Evolutionary conservation across 495 filamentous ascomycete species (phyloP).

Genomic region (Collariella sp.): DNA sequence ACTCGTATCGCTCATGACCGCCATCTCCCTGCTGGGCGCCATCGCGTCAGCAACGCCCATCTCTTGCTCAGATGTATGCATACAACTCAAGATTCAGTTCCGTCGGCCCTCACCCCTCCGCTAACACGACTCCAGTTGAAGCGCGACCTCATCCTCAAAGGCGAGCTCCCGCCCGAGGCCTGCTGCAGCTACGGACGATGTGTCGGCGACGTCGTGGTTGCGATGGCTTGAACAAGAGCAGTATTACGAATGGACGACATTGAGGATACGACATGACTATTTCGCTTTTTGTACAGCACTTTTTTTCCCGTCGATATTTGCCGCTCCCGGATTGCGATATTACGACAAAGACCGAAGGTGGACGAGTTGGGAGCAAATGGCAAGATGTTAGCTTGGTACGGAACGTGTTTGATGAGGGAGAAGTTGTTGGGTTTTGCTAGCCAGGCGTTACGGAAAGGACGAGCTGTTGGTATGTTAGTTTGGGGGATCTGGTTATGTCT

Average conservation of each 20-base stretch:
- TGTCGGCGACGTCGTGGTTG: slow-evolving; percentile 38
- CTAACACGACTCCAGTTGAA: slow-evolving; percentile 27
- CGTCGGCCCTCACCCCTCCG: neutral
- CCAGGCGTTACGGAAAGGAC: neutral
- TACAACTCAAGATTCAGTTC: neutral
- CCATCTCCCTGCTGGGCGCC: slow-evolving; percentile 13
- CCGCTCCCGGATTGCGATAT: neutral
- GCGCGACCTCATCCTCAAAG: slow-evolving; percentile 40
- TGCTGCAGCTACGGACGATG: slow-evolving; percentile 45
- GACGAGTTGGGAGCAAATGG: neutral
- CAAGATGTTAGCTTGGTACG: neutral
- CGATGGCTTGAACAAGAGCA: slow-evolving; percentile 20
- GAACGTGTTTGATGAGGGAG: neutral
- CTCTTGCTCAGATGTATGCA: slow-evolving; percentile 28
- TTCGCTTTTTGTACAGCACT: neutral
- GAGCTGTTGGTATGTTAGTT: no score
- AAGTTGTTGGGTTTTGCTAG: neutral
- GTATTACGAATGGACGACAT: neutral
- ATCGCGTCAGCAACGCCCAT: slow-evolving; percentile 24
- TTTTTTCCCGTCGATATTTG: no score
- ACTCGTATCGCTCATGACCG: slow-evolving; percentile 6
- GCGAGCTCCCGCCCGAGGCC: slow-evolving; percentile 35
- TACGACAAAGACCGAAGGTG: neutral
- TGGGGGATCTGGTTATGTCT: no score
- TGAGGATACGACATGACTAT: neutral